These are phyloP conservation scores for Penicillium sp. DNA, from an alignment of 2,329 filamentous ascomycete species.

Conservation along the genomic window DNA sequence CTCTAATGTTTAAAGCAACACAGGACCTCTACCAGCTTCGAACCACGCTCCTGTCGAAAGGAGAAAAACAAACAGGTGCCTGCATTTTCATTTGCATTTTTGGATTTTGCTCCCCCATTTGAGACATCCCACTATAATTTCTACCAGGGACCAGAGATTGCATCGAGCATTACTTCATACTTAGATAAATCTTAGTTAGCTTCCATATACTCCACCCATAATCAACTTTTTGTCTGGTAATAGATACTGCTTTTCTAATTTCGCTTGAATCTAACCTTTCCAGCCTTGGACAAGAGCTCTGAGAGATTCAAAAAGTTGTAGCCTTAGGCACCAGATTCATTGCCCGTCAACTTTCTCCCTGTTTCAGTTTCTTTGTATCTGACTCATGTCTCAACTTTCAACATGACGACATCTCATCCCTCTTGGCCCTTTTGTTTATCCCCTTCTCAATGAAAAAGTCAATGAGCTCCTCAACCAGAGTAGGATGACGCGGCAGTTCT, in stretches of 20 bases:
- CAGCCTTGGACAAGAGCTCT: conserved; percentile 41
- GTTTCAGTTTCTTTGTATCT: too few relatives aligned
- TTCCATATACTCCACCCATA: not conserved
- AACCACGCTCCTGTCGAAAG: not conserved
- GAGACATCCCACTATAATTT: not conserved
- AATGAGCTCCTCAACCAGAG: too few relatives aligned
- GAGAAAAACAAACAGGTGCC: not conserved
- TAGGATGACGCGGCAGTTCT: too few relatives aligned
- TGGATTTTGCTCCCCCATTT: not conserved
- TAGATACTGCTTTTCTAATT: conserved; percentile 10
- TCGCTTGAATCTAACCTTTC: conserved; percentile 51
- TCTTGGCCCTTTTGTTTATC: too few relatives aligned
- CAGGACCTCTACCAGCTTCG: not conserved
- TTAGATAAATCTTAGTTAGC: not conserved
- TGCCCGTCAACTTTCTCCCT: too few relatives aligned
- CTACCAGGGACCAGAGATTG: not conserved
- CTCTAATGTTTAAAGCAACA: conserved; percentile 6
- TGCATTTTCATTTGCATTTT: not conserved
- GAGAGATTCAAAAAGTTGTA: too few relatives aligned
- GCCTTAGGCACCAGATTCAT: too few relatives aligned
- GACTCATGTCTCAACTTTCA: too few relatives aligned
- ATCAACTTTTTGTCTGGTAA: not conserved
- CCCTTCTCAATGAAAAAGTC: too few relatives aligned
- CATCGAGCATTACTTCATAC: not conserved
- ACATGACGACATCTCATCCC: too few relatives aligned